Conservation (phyloP, 768 basidiomycete species). For the Phallus indusiatus region DNA sequence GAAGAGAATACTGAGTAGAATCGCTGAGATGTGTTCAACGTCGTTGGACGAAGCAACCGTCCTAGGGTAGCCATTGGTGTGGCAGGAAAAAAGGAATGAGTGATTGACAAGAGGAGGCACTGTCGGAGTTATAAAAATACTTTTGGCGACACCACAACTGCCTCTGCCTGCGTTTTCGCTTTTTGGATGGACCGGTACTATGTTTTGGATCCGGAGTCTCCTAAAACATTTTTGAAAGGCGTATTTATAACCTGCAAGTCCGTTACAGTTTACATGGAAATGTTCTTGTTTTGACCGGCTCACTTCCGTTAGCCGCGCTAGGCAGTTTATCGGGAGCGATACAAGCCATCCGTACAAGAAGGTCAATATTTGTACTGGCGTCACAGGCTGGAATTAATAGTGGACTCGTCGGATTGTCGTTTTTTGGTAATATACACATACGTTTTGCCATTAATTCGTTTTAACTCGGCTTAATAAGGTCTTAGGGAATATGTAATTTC, state of each 20-base stretch:
- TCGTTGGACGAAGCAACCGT: slow-evolving; percentile 34
- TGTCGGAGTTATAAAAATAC: slow-evolving; percentile 2
- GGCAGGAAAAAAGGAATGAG: not conserved
- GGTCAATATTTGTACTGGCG: slow-evolving; percentile 40
- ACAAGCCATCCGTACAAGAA: slow-evolving; percentile 38
- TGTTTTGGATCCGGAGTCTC: slow-evolving; percentile 1
- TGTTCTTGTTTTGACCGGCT: slow-evolving; percentile 16
- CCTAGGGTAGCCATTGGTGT: slow-evolving; percentile 40
- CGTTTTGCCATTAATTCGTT: not conserved
- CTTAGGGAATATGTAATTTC: slow-evolving; percentile 68
- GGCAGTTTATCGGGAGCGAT: slow-evolving; percentile 39
- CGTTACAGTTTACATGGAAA: slow-evolving; percentile 32
- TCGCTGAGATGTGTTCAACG: slow-evolving; percentile 39
- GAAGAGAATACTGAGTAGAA: slow-evolving; percentile 73
- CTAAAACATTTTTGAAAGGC: slow-evolving; percentile 41
- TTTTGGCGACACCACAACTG: not conserved
- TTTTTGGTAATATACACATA: slow-evolving; percentile 54
- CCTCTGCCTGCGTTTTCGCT: not conserved
- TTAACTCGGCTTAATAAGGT: slow-evolving; percentile 32
- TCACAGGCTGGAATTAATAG: slow-evolving; percentile 61
- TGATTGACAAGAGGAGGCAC: not conserved
- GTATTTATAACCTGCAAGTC: slow-evolving; percentile 72
- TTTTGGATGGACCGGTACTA: not conserved
- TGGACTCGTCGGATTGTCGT: slow-evolving; percentile 59
- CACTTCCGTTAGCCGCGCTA: slow-evolving; percentile 36